Base-by-base conservation (phyloP, 179 eudicot species). In the Drosera spatulata region DNA sequence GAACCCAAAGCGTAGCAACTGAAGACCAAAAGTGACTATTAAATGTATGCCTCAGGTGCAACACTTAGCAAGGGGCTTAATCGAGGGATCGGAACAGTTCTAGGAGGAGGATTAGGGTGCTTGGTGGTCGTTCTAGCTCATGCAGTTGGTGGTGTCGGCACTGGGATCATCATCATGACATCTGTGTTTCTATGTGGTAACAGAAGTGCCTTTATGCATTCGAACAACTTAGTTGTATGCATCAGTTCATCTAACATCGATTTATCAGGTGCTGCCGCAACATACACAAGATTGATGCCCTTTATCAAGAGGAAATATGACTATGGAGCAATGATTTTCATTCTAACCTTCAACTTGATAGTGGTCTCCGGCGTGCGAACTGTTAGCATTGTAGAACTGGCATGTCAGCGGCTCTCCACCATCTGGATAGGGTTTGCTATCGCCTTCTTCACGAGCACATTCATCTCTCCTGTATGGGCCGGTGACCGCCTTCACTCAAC, bases 81-180 rank as follows among this genome's bases (percentile, higher is more conserved):
- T 68, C 81, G 91, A 3, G 83, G 75, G 51, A 61, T 76, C 58
- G 91, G 91, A 42, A 85, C 91, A 3, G 44, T 80, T 50, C 3
- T 72, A 67, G 91, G 91, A 38, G 91, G 87, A 52, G 85, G 75
- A 62, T 57, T 82, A 56, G 91, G 91, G 50, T 79, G 85, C 70
- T 61, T 78, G 63, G 81, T 73, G 22, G 78, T 80, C 37, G 73
- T 78, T 64, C 50, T 80, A 61, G 85, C 81, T 39, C 83, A 77
- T 38, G 59, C 70, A 65, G 53, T 74, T 54, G 76, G 77, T 63
- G 78, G 71, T 33, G 50, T 63, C 63, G 79, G 76, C 67, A 73
- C 68, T 52, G 61, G 59, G 50, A 41, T 78, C 47, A 63, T 74
- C 49, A 72, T 78, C 59, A 78, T 72, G 56, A 38, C 61, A 67